Percentiles rank a stretch among this genome's conserved stretches.
Conservation (phyloP, 2,329 filamentous ascomycete genomes). For the Didymella segeticola region DNA sequence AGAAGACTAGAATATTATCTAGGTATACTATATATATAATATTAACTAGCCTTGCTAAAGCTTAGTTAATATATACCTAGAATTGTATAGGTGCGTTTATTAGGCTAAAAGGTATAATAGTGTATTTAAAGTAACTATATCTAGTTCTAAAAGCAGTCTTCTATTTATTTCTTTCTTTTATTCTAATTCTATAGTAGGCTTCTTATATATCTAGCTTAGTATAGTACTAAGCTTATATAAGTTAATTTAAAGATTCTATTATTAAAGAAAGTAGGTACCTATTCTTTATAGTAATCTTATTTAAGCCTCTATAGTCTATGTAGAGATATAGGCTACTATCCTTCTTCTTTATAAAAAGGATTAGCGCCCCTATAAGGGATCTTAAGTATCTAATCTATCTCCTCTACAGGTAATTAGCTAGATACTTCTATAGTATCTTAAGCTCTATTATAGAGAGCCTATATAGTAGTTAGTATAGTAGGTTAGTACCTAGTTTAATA, state of each 20-base stretch:
- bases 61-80: too few species aligned
- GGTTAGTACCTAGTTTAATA: too few species aligned
- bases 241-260: background rate
- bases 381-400: too few species aligned
- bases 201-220: background rate
- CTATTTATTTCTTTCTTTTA: background rate
- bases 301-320: background rate
- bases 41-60: too few species aligned
- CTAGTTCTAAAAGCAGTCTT: background rate
- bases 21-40: too few species aligned
- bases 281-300: background rate
- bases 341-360: background rate
- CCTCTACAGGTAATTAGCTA: too few species aligned
- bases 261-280: background rate
- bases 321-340: background rate
- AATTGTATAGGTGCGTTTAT: too few species aligned
- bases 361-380: background rate
- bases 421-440: too few species aligned
- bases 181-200: background rate
- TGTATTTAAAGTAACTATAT: background rate
- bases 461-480: too few species aligned
- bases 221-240: background rate
- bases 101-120: too few species aligned
- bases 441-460: too few species aligned
- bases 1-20: too few species aligned